phyloP scores from a whole-genome alignment of 2,329 filamentous ascomycete species.

The Paraphaeosphaeria minitans region DNA sequence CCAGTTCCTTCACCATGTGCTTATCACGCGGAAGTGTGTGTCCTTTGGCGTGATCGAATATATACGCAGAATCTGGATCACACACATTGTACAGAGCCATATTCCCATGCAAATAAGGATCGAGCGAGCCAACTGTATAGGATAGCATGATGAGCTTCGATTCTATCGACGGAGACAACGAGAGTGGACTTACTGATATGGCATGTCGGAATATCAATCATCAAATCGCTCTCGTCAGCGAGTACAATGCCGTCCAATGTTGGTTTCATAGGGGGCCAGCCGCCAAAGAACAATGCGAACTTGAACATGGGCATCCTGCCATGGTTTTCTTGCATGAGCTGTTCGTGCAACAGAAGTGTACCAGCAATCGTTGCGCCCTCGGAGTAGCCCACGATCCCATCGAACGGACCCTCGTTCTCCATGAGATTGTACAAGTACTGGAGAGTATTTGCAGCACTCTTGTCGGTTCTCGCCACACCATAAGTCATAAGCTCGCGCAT shows the following conservation, averaged over 20 bases:
- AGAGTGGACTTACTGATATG: slow-evolving; percentile 40
- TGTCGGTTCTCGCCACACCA: slow-evolving; percentile 41
- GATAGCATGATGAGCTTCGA: not conserved
- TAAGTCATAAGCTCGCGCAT: slow-evolving; percentile 57
- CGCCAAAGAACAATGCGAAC: slow-evolving; percentile 57
- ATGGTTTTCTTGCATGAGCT: slow-evolving; percentile 22
- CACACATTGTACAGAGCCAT: slow-evolving; percentile 67
- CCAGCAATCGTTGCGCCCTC: slow-evolving; percentile 64
- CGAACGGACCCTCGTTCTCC: slow-evolving; percentile 43
- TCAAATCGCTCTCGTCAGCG: slow-evolving; percentile 48
- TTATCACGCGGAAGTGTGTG: slow-evolving; percentile 60
- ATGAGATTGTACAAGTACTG: slow-evolving; percentile 28
- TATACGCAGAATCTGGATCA: slow-evolving; percentile 61
- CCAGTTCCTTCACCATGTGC: slow-evolving; percentile 38
- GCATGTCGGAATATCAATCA: slow-evolving; percentile 49
- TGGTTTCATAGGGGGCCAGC: slow-evolving; percentile 50
- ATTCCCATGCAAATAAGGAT: slow-evolving; percentile 66
- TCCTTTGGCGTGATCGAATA: slow-evolving; percentile 70
- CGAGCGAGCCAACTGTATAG: slow-evolving; percentile 41
- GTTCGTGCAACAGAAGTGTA: slow-evolving; percentile 39
- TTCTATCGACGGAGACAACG: not conserved
- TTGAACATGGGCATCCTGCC: slow-evolving; percentile 41
- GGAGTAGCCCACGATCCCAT: slow-evolving; percentile 65
- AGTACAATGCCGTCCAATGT: slow-evolving; percentile 41
- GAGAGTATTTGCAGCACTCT: slow-evolving; percentile 26